A percentile compares a stretch with the other conserved stretches of the same genome.
These are phyloP conservation scores for Boletus rex-veris DNA, from an alignment of 768 basidiomycete genomes.

Conservation along the genomic window DNA sequence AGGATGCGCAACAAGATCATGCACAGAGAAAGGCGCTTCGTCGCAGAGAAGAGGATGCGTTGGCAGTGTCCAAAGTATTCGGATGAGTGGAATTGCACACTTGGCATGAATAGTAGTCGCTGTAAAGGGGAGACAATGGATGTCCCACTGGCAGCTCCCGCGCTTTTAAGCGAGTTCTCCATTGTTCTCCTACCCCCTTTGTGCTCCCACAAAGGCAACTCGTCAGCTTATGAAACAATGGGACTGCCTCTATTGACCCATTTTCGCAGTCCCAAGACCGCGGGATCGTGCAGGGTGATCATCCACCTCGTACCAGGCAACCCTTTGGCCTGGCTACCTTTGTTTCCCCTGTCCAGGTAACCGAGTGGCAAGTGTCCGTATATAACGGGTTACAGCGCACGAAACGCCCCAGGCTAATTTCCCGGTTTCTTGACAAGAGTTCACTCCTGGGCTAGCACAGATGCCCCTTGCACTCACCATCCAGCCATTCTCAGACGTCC, in stretches of 20 bases:
- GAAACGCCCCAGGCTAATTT: slow-evolving; percentile 9
- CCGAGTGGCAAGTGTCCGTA: slow-evolving; percentile 26
- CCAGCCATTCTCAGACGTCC: slow-evolving; percentile 48
- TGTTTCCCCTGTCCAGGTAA: slow-evolving; percentile 26
- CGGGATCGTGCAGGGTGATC: slow-evolving; percentile 2
- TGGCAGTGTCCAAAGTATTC: slow-evolving; percentile 89
- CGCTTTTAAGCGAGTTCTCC: slow-evolving; percentile 22
- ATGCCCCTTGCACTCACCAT: slow-evolving; percentile 72
- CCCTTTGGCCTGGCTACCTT: slow-evolving; percentile 22
- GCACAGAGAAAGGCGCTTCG: slow-evolving; percentile 60
- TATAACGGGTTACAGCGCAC: slow-evolving; percentile 21
- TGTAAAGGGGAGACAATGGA: slow-evolving; percentile 18
- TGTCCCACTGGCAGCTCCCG: background rate
- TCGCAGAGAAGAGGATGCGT: slow-evolving; percentile 65
- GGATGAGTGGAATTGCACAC: slow-evolving; percentile 44
- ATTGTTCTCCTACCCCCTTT: slow-evolving; percentile 31
- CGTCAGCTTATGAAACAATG: slow-evolving; percentile 26
- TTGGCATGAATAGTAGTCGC: background rate
- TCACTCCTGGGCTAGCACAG: slow-evolving; percentile 18
- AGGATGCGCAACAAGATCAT: slow-evolving; percentile 71
- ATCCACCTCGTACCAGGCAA: background rate
- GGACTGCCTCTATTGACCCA: background rate
- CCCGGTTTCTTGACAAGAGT: slow-evolving; percentile 10
- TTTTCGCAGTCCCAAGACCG: background rate
- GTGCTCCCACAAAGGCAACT: slow-evolving; percentile 29